phyloP scores from a whole-genome alignment of 495 filamentous ascomycete genomes.

The Chaetomium fimeti region DNA sequence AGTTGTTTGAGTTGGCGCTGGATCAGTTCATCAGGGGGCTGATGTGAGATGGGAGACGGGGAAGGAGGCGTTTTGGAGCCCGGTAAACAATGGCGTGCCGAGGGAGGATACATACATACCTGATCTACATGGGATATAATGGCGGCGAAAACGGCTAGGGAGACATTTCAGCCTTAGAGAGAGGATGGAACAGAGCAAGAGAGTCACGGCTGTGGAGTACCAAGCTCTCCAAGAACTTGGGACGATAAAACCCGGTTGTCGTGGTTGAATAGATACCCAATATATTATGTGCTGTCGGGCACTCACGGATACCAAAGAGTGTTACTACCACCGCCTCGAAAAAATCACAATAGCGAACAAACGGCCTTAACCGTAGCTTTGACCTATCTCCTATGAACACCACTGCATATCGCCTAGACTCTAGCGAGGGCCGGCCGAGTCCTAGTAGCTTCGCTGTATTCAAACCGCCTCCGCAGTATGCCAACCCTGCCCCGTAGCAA shows the following conservation, averaged over 20 bases:
- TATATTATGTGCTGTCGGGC: neutral
- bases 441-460: neutral
- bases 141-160: too few species aligned
- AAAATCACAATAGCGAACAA: too few species aligned
- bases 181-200: neutral
- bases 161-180: neutral
- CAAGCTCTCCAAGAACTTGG: neutral
- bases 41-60: slow-evolving; percentile 39
- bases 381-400: too few species aligned
- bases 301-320: neutral
- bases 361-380: too few species aligned
- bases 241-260: neutral
- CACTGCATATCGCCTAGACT: too few species aligned
- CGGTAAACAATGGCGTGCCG: neutral
- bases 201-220: neutral
- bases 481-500: neutral
- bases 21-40: slow-evolving; percentile 72
- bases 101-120: neutral
- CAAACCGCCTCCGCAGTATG: neutral
- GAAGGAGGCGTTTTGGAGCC: neutral
- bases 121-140: too few species aligned
- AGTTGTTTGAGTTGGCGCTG: slow-evolving; percentile 87
- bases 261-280: neutral
- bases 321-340: too few species aligned
- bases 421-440: too few species aligned